Evolutionary conservation across 2,329 filamentous ascomycete species (phyloP), one percentile per base, ranked within the genome.

Genomic region (Lecanicillium sp.): DNA sequence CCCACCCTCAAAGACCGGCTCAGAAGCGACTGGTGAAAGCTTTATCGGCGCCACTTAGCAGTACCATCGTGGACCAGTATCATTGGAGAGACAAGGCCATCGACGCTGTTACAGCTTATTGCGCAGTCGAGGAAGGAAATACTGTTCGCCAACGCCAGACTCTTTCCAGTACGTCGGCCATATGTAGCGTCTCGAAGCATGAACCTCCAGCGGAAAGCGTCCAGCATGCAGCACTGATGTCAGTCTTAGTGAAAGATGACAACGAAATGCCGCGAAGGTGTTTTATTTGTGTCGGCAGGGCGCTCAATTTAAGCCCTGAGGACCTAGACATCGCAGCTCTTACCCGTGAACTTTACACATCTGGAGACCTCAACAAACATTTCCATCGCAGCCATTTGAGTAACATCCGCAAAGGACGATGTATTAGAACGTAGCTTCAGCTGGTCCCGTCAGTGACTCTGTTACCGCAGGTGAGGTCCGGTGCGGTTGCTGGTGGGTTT

Each of bases 21-120:
- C 29, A 50, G 34, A 48, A 42, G 33, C 37, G 42, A 17, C 35
- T 50, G 12, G 27, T 49, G 18, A 32, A 37, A 33, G 40, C 39
- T 17, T 39, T 50, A 5, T 46, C 29, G 15, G 36, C 41, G 17
- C 41, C 33, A 31, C 29, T 40, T 9, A 29, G 35, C 5, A 18
- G 31, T 5, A 45, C 33, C 29, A 34, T 46, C 12, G 25, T 47
- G 25, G 43, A 20, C 10, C 22, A 50, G 10, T 47, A 49, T 25
- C 8, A 22, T 27, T 33, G 37, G 3, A 40, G 45, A 22, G 36
- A 47, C 14, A 35, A 41, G 5, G 36, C 39, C 3, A 49, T 50
- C 17, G 12, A 43, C 11, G 33, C 34, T 12, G 22, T 49, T 17
- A 37, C 35, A 7, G 34, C 15, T 7, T 49, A 46, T 25, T 49